These are phyloP conservation scores for Umbelopsis vinacea DNA, from an alignment of 192 early-diverging fungal species.

Conservation along the genomic window DNA sequence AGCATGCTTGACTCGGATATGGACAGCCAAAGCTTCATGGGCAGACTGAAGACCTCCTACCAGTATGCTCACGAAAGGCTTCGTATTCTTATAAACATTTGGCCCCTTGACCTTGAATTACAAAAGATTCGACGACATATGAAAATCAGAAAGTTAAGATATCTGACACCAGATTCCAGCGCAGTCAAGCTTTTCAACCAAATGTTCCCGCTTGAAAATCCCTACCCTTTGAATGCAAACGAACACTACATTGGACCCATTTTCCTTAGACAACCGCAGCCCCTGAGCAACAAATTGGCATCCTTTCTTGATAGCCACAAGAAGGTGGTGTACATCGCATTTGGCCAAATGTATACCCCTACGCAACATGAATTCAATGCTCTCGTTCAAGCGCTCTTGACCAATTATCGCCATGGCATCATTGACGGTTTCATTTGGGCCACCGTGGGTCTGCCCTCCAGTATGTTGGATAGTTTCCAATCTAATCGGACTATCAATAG, in stretches of 20 bases:
- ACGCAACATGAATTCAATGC: conserved; percentile 1
- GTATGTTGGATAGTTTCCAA: background rate
- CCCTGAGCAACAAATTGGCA: background rate
- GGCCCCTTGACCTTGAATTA: background rate
- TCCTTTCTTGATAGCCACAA: conserved; percentile 20
- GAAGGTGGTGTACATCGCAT: conserved; percentile 30
- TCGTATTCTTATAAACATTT: background rate
- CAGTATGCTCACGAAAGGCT: background rate
- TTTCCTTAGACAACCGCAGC: background rate
- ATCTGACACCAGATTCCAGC: background rate
- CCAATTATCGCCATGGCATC: background rate
- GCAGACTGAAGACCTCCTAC: background rate
- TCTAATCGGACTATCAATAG: background rate
- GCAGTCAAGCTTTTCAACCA: background rate
- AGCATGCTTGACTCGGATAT: background rate
- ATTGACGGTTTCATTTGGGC: conserved; percentile 32
- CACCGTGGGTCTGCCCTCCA: background rate
- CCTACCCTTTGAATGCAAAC: background rate
- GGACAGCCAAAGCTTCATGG: background rate
- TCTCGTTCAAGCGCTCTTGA: conserved; percentile 18
- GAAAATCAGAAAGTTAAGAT: background rate
- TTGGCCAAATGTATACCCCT: conserved; percentile 21
- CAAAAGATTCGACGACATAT: background rate
- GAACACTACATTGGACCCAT: conserved; percentile 34
- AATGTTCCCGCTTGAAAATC: background rate